Base-by-base conservation (phyloP, 768 basidiomycete genomes). In the Pulveroboletus sp. region DNA sequence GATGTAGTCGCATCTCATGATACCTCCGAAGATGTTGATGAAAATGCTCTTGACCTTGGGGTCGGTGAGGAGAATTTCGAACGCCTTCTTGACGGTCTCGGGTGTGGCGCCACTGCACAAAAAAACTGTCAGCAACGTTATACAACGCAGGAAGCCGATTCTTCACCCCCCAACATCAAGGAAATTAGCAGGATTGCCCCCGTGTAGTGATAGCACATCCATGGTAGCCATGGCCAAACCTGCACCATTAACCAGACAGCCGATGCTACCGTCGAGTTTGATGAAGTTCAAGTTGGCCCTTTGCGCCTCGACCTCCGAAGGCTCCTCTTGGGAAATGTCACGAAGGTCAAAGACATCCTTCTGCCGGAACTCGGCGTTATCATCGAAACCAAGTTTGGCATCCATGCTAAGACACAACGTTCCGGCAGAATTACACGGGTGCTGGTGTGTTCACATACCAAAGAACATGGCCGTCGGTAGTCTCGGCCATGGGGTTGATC, bases 171-270 rank as follows among this genome's bases (percentile, higher is more conserved):
- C 96, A 49, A 97, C 94, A 61, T 99, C 96, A 53, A 98, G 78
- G 81, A 99, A 99, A 71, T 99, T 98, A 47, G 96, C 96, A 5
- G 96, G 96, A 59, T 94, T 86, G 45, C 92, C 96, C 43, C 96
- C 96, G 65, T 97, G 91, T 45, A 96, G 76, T 42, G 93, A 82
- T 49, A 99, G 78, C n/a, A 98, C 95, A 63, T 99, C 96, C 96
- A 99, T 98, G 49, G 96, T 99, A 33, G 96, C 96, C 96, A 99
- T 99, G 44, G 96, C 96, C 54, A 99, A 75, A 63, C 96, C 96
- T 45, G 96, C 96, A 62, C 96, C 96, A 61, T 99, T 99, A 55
- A 99, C 96, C 46, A 99, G 76, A 73, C 96, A 99, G 27, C 96
- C 96, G 52, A 99, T 85, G 70, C 80, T 89, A 28, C 96, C 96